A percentile compares a stretch with the other conserved stretches of the same genome.
These are phyloP conservation scores for Penicillium rolfsii DNA, from an alignment of 2,329 filamentous ascomycete genomes.

Conservation along the genomic window DNA sequence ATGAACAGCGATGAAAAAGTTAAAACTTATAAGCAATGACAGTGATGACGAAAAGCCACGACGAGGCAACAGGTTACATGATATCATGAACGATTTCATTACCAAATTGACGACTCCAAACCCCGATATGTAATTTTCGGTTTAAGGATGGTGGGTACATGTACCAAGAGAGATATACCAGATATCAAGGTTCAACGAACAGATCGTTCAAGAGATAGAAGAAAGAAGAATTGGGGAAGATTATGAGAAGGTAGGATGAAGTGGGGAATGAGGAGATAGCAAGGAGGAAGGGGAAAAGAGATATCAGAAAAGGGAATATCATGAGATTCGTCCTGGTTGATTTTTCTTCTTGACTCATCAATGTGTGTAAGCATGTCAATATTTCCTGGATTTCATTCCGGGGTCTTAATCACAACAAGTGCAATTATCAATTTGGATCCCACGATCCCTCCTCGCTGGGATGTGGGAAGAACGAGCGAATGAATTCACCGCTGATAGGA, in stretches of 20 bases:
- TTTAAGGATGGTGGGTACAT: background rate
- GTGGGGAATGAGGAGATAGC: background rate
- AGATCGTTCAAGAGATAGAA: background rate
- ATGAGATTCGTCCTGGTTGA: background rate
- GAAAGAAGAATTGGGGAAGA: background rate
- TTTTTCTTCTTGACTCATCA: background rate
- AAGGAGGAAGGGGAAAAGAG: background rate
- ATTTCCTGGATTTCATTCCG: background rate
- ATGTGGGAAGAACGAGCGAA: conserved; percentile 44
- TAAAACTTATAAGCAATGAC: background rate
- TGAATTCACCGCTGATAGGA: conserved; percentile 44
- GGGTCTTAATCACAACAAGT: background rate
- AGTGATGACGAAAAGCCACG: background rate
- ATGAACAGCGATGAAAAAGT: background rate
- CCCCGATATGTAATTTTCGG: background rate
- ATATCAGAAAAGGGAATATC: background rate
- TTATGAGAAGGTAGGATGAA: background rate
- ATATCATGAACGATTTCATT: background rate
- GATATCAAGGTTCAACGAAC: background rate
- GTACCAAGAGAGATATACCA: background rate
- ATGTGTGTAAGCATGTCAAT: background rate
- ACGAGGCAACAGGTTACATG: background rate
- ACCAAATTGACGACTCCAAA: background rate
- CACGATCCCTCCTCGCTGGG: conserved; percentile 33
- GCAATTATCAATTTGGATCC: conserved; percentile 22